phyloP scores from a whole-genome alignment of 148 eudicot genomes.

The Rhododendron griersonianum region DNA sequence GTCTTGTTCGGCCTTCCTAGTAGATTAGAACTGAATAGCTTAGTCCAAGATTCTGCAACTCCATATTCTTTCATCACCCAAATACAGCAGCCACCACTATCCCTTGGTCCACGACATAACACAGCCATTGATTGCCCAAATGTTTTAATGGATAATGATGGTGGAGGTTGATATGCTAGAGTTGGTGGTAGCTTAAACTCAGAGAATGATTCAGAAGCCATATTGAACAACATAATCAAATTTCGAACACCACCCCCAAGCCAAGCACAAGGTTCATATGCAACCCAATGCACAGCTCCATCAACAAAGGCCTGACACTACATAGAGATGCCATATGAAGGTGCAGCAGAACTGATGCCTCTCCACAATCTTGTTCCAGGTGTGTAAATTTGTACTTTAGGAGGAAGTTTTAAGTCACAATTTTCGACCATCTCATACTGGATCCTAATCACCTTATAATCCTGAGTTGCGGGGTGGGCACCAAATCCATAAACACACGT shows the following conservation, averaged over 20 bases:
- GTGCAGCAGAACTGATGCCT: background rate
- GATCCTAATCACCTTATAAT: background rate
- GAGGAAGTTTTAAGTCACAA: background rate
- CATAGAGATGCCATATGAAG: background rate
- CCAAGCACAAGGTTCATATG: background rate
- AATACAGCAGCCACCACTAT: constrained; percentile 10
- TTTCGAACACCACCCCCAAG: background rate
- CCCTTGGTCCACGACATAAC: constrained; percentile 3
- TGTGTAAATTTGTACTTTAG: background rate
- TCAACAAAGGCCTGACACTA: constrained; percentile 22
- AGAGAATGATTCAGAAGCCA: constrained; percentile 16
- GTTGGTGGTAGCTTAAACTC: constrained; percentile 7
- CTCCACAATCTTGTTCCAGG: constrained; percentile 16
- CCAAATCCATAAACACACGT: constrained; percentile 27
- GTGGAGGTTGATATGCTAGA: background rate
- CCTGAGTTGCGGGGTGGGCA: background rate
- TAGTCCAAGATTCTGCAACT: constrained; percentile 25
- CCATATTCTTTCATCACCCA: constrained; percentile 36
- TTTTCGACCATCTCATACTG: background rate
- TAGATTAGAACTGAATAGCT: constrained; percentile 12
- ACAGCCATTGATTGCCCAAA: background rate
- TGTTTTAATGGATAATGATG: background rate
- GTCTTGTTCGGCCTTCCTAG: background rate
- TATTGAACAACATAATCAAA: constrained; percentile 18
- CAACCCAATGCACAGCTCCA: constrained; percentile 35